Evolutionary conservation across 176 grass and related monocot genomes (phyloP).

Genomic region (Pharus latifolius): DNA sequence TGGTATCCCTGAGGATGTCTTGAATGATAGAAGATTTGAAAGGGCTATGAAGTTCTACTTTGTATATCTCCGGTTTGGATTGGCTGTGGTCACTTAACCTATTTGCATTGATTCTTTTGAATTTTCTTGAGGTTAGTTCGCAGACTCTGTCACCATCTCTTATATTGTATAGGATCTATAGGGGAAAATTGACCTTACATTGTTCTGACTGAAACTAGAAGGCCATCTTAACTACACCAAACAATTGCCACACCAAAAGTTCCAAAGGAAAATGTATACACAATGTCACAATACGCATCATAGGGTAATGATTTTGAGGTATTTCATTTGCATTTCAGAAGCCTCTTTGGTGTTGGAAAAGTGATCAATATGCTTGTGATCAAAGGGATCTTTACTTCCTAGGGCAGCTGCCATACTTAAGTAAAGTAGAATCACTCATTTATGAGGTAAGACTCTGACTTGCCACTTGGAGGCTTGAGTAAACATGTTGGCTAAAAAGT

Average conservation of each 20-base stretch:
- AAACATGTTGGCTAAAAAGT: background rate
- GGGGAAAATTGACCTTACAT: background rate
- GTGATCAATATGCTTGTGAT: conserved; percentile 47
- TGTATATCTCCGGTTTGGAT: conserved; percentile 61
- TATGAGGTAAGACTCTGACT: conserved; percentile 58
- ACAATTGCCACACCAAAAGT: background rate
- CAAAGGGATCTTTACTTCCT: conserved; percentile 86
- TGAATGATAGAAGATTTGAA: conserved; percentile 64
- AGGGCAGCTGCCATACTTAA: conserved; percentile 80
- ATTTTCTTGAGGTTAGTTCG: conserved; percentile 85
- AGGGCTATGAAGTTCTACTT: conserved; percentile 81
- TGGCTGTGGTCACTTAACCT: conserved; percentile 94
- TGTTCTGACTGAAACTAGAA: conserved; percentile 2
- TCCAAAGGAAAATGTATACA: background rate
- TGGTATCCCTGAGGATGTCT: conserved; percentile 77
- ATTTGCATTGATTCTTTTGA: conserved; percentile 78
- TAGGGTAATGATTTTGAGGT: background rate
- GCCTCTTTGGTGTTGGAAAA: conserved; percentile 74
- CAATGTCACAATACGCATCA: background rate
- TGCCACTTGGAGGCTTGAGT: background rate
- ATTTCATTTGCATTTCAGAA: conserved; percentile 44
- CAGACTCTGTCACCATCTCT: background rate
- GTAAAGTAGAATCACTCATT: conserved; percentile 45
- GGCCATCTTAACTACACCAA: conserved; percentile 7
- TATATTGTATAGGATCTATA: background rate